These are phyloP conservation scores for Tagetes erecta DNA, from an alignment of 129 eudicot species.

Conservation along the genomic window DNA sequence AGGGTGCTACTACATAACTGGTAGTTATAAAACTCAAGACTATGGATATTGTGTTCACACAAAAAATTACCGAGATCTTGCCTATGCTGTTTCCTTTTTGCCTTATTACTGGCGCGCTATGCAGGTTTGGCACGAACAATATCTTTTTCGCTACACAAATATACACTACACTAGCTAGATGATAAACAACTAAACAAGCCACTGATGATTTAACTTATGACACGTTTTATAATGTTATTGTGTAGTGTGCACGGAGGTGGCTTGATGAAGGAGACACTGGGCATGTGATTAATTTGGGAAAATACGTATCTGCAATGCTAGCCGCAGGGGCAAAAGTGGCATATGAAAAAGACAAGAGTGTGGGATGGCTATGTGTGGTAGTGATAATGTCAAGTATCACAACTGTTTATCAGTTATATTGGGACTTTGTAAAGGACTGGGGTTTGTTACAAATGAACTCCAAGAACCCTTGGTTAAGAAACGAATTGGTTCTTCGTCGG, in stretches of 20 bases:
- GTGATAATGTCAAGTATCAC: slow-evolving; percentile 85
- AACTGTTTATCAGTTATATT: slow-evolving; percentile 87
- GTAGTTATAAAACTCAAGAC: slow-evolving; percentile 89
- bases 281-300: slow-evolving; percentile 80
- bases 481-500: slow-evolving; percentile 69
- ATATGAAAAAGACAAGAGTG: slow-evolving; percentile 75
- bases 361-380: slow-evolving; percentile 74
- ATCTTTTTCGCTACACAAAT: not conserved
- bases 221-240: not conserved
- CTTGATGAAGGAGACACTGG: slow-evolving; percentile 92
- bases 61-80: slow-evolving; percentile 74
- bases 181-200: not conserved
- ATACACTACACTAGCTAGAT: not conserved
- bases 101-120: slow-evolving; percentile 99
- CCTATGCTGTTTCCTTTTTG: slow-evolving; percentile 93
- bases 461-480: slow-evolving; percentile 98
- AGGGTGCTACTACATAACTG: slow-evolving; percentile 89
- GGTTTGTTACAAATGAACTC: slow-evolving; percentile 90
- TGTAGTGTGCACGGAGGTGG: slow-evolving; percentile 97
- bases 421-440: slow-evolving; percentile 99
- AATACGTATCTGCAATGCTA: slow-evolving; percentile 95
- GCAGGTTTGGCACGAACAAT: slow-evolving; percentile 59
- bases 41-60: slow-evolving; percentile 75
- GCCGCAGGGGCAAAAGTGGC: slow-evolving; percentile 98
- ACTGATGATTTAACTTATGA: not conserved